Conservation (phyloP, 805 yeast species). For the Ogataea wickerhamii region DNA sequence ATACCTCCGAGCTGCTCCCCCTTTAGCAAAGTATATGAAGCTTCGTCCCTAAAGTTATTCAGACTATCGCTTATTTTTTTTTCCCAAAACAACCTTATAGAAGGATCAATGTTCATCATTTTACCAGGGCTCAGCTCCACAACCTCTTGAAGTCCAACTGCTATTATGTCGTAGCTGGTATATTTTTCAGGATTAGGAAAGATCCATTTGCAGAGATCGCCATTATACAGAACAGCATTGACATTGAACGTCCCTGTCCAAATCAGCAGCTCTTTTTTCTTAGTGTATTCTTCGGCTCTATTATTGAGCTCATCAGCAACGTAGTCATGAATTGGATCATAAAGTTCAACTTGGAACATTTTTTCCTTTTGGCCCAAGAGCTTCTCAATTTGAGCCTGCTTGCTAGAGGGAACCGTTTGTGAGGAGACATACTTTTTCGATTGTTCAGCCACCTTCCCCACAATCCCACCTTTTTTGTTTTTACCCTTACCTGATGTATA, state of each 20-base stretch:
- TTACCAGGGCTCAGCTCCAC: slow-evolving; percentile 81
- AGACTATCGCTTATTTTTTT: slow-evolving; percentile 47
- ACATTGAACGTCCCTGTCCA: slow-evolving; percentile 54
- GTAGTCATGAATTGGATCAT: slow-evolving; percentile 54
- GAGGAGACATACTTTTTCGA: slow-evolving; percentile 32
- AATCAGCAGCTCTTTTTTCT: slow-evolving; percentile 38
- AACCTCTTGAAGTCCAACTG: slow-evolving; percentile 86
- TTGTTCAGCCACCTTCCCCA: slow-evolving; percentile 41
- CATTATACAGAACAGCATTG: slow-evolving; percentile 45
- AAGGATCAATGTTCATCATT: slow-evolving; percentile 73
- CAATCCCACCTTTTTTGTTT: slow-evolving; percentile 41
- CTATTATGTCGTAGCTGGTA: slow-evolving; percentile 61
- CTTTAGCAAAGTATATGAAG: slow-evolving; percentile 48
- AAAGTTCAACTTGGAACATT: slow-evolving; percentile 41
- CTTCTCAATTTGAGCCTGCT: slow-evolving; percentile 36
- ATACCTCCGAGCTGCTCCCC: slow-evolving; percentile 87
- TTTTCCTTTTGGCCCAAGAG: slow-evolving; percentile 46
- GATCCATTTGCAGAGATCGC: slow-evolving; percentile 41
- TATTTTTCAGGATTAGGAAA: slow-evolving; percentile 40
- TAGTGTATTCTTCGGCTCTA: slow-evolving; percentile 38
- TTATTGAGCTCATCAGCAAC: slow-evolving; percentile 40
- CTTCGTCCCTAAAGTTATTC: slow-evolving; percentile 35
- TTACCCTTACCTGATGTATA: slow-evolving; percentile 39
- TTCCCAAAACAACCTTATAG: slow-evolving; percentile 63
- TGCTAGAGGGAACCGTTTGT: slow-evolving; percentile 18